Evolutionary conservation across 2,329 filamentous ascomycete species (phyloP), one percentile per base, ranked within the genome.

Genomic region (Sodiomyces alkalinus): DNA sequence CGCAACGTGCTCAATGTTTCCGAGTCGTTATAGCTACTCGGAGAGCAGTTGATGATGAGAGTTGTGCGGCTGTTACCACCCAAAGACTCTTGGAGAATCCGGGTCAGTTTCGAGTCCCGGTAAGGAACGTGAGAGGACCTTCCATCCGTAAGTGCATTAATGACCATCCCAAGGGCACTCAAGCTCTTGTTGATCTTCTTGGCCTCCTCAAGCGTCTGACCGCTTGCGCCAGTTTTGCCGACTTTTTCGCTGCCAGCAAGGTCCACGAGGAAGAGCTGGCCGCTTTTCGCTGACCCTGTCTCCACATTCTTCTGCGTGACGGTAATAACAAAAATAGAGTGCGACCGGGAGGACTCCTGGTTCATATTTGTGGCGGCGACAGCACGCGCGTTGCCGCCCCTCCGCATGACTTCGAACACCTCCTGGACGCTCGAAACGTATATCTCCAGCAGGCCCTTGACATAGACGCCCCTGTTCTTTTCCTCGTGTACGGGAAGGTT

Each of bases 151-250:
- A 98, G 61, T 30, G 86, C 74, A 56, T 96, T 96, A 66, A 98
- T 98, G 59, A 96, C 90, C 86, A 94, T 96, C 45, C 90, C 90
- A 35, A 98, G 68, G 31, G 90, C 86, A 59, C 86, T 94, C 62
- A 98, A 69, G 66, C 85, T 94, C 68, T 96, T 96, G 69, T 98
- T 98, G 68, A 98, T 98, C 68, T 98, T 98, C 67, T 96, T 96
- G 35, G 90, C 90, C 53, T 98, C 90, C 54, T 96, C 90, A 23
- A 98, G 65, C 4, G 87, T 96, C 56, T 96, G 90, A 32, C 90
- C 90, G 51, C 83, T 94, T 37, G 90, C 90, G 42, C 90, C 90
- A 17, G 90, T 98, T 68, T 98, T 96, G 50, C 90, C 87, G 28
- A 96, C 85, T 62, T 96, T 96, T 60, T 98, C 90, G 47, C 83